Base-by-base conservation (phyloP, 225 moss, liverwort and hornwort genomes). In the Pleurozium schreberi region DNA sequence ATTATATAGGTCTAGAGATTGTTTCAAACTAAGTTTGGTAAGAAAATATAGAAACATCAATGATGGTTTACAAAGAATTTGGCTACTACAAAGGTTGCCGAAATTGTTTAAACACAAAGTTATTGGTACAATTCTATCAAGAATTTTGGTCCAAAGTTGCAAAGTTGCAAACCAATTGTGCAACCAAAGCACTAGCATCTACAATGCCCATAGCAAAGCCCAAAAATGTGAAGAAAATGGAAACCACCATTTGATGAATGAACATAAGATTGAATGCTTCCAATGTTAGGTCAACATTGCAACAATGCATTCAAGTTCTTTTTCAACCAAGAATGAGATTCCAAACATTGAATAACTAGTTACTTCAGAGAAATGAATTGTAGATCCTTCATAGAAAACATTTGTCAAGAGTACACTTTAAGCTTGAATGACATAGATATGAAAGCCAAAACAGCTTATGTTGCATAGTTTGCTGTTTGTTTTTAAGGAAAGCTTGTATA, bases 331-430 rank as follows among this genome's bases (percentile, higher is more conserved):
- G 4, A 69, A 69, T 69, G 68, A 69, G 13, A 69, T 69, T 22
- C 40, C 68, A 69, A 67, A 69, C 14, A 69, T 69, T 40, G 40
- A 69, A 23, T 69, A 40, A 25, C 13, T 23, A 69, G 40, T n/a
- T n/a, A n/a, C n/a, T n/a, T n/a, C n/a, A n/a, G 1, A 40, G 14
- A 23, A 40, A 23, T 69, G 14, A 14, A 16, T 1, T 8, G 0
- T 13, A 4, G 23, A 2, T 1, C 23, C 3, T 69, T 69, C 0
- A 40, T 40, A 40, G 23, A 14, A 3, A 14, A n/a, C 13, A n/a
- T 69, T 69, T 40, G 12, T 69, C 13, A 0, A 40, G n/a, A 40
- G 4, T 69, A 8, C 4, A 69, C 40, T 69, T 40, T 23, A 23
- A 69, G 8, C 23, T 69, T 69, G 13, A 40, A 40, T 40, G 23